Percentiles rank a stretch among this genome's conserved stretches.
Evolutionary conservation across 1,139 yeast genomes (phyloP).

Genomic region (Geotrichum reessii): DNA sequence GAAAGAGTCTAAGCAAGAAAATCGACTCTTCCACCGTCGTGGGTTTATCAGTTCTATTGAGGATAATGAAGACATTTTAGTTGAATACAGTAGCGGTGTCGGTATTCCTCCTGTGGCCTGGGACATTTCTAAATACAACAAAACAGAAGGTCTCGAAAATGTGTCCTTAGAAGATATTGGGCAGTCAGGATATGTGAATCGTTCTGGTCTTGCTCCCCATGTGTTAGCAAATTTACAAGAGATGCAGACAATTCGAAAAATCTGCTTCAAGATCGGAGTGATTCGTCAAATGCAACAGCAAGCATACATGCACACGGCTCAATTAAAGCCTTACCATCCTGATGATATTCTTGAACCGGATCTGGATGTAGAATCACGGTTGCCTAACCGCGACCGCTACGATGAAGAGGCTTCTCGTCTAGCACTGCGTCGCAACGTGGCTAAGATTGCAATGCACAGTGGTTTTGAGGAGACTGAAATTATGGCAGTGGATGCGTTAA

Average conservation of each 20-base stretch:
- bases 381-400: conserved; percentile 59
- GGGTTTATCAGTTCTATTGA: conserved; percentile 26
- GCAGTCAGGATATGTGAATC: conserved; percentile 17
- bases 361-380: conserved; percentile 69
- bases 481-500: conserved; percentile 68
- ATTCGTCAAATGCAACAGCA: conserved; percentile 90
- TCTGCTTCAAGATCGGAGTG: conserved; percentile 82
- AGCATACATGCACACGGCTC: conserved; percentile 67
- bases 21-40: conserved; percentile 5
- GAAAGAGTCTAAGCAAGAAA: conserved; percentile 13
- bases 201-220: conserved; percentile 44
- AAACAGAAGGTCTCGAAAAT: conserved; percentile 38
- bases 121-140: conserved; percentile 39
- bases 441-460: conserved; percentile 82
- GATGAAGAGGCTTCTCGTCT: conserved; percentile 56
- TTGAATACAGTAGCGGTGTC: conserved; percentile 80
- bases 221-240: conserved; percentile 62
- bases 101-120: conserved; percentile 65
- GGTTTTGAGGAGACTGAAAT: conserved; percentile 87
- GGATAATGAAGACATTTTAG: conserved; percentile 56
- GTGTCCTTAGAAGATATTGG: conserved; percentile 27
- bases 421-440: conserved; percentile 62
- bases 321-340: conserved; percentile 63
- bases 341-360: conserved; percentile 61
- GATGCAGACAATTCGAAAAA: conserved; percentile 81